Base-by-base conservation (phyloP, 352 stramenopile species). In the Phytophthora sp. region DNA sequence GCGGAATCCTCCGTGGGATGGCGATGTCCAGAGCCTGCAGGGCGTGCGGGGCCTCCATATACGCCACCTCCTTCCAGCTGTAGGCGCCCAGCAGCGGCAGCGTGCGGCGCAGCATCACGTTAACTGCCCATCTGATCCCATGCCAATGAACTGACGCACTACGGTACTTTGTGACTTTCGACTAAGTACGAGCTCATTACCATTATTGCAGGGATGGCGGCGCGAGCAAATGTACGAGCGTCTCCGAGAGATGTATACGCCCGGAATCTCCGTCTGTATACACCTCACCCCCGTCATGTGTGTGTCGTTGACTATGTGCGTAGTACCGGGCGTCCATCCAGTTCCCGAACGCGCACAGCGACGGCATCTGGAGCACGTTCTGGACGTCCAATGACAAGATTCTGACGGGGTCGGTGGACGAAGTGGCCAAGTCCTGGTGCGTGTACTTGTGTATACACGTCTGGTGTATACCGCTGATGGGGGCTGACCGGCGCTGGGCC, bases 311-410 rank as follows among this genome's bases (percentile, higher is more conserved):
- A 39, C 10, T 8, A 28, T 64, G n/a, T 34, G 27, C 37, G 11
- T 64, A 94, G 85, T 82, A 92, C 67, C 84, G 87, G 21, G 78
- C 84, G n/a, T 95, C 85, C 44, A 77, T 92, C 39, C 82, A 91
- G 74, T 89, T 92, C 65, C 62, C 78, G 23, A 93, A 89, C 45
- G 89, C 89, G 6, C 89, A 96, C 72, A 91, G 83, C 61, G 87
- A 95, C 54, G 87, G 87, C 58, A 92, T 96, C 43, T 96, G 88
- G 85, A 94, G 79, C 73, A 92, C 87, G 31, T 92, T 89, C 69
- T 96, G 89, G 89, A 96, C 89, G 41, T 76, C 76, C 43, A 85
- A 91, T 61, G 84, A 94, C 71, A 89, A 94, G 70, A 91, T 96
- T 72, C 71, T 96, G 39, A 93, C 86, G 8, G 89, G 87, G 39